Evolutionary conservation across 2,329 filamentous ascomycete species (phyloP).

Genomic region (Pseudogymnoascus sp.): DNA sequence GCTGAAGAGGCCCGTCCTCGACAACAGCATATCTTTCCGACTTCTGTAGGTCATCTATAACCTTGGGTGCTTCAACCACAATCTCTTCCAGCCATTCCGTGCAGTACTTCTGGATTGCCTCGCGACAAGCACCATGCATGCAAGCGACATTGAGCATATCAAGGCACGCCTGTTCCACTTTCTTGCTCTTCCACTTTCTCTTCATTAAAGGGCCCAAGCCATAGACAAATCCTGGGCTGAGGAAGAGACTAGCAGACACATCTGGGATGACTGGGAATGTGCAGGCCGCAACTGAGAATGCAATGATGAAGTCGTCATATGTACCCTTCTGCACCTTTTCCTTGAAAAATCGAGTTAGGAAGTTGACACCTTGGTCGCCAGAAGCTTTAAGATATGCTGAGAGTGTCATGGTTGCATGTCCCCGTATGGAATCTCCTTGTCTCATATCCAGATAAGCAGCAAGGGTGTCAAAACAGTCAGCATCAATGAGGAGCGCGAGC

Average conservation of each 20-base stretch:
- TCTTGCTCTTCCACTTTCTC: conserved; percentile 72
- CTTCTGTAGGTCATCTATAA: conserved; percentile 29
- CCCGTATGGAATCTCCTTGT: conserved; percentile 62
- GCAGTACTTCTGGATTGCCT: conserved; percentile 78
- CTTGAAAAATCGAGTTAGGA: conserved; percentile 68
- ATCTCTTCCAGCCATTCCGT: conserved; percentile 80
- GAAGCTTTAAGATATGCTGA: conserved; percentile 78
- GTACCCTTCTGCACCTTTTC: conserved; percentile 63
- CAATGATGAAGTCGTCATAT: conserved; percentile 81
- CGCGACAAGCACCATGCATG: conserved; percentile 72
- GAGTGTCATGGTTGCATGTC: conserved; percentile 72
- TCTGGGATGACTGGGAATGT: conserved; percentile 80
- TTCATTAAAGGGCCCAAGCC: conserved; percentile 69
- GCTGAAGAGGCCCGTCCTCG: conserved; percentile 27
- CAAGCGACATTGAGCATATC: conserved; percentile 89
- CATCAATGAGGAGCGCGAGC: conserved; percentile 57
- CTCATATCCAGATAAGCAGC: conserved; percentile 82
- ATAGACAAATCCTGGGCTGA: conserved; percentile 78
- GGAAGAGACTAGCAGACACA: conserved; percentile 68
- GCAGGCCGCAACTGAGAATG: conserved; percentile 84
- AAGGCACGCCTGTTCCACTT: conserved; percentile 77
- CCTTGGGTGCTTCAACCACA: conserved; percentile 56
- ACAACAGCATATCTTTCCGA: conserved; percentile 16
- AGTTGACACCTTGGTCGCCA: conserved; percentile 59
- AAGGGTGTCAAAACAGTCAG: conserved; percentile 74